phyloP scores from a whole-genome alignment of 257 asterid species.

The Jaltomata sinuosa region DNA sequence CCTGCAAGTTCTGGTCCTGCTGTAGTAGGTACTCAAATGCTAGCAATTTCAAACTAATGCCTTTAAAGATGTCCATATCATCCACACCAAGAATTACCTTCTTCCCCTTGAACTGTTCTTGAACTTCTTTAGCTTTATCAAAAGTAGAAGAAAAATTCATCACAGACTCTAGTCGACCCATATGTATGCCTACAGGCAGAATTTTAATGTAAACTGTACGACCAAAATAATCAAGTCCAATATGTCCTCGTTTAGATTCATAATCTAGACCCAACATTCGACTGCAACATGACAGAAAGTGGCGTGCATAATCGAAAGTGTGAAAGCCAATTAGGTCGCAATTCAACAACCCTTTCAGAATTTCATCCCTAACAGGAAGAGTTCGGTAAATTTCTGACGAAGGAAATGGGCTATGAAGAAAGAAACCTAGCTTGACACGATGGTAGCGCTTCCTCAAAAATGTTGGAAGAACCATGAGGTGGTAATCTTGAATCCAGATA shows the following conservation, averaged over 20 bases:
- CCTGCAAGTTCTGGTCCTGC: slow-evolving; percentile 37
- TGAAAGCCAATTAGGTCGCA: slow-evolving; percentile 84
- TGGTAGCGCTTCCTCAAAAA: slow-evolving; percentile 78
- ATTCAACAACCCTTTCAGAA: slow-evolving; percentile 70
- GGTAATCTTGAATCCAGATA: slow-evolving; percentile 89
- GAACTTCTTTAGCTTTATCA: slow-evolving; percentile 59
- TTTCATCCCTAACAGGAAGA: slow-evolving; percentile 80
- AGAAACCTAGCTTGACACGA: slow-evolving; percentile 78
- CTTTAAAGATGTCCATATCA: slow-evolving; percentile 93
- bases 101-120: slow-evolving; percentile 54
- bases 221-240: slow-evolving; percentile 88
- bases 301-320: slow-evolving; percentile 90
- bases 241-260: slow-evolving; percentile 89
- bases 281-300: slow-evolving; percentile 86
- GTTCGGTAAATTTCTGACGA: slow-evolving; percentile 91
- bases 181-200: slow-evolving; percentile 84
- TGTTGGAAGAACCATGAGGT: slow-evolving; percentile 88
- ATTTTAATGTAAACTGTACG: slow-evolving; percentile 83
- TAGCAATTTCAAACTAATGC: slow-evolving; percentile 72
- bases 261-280: slow-evolving; percentile 87
- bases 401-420: slow-evolving; percentile 93
- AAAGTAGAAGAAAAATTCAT: slow-evolving; percentile 52
- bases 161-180: slow-evolving; percentile 79
- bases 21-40: slow-evolving; percentile 72
- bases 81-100: slow-evolving; percentile 81